These are phyloP conservation scores for Stereum hirsutum DNA, from an alignment of 1,284 basidiomycete genomes.

Conservation along the genomic window DNA sequence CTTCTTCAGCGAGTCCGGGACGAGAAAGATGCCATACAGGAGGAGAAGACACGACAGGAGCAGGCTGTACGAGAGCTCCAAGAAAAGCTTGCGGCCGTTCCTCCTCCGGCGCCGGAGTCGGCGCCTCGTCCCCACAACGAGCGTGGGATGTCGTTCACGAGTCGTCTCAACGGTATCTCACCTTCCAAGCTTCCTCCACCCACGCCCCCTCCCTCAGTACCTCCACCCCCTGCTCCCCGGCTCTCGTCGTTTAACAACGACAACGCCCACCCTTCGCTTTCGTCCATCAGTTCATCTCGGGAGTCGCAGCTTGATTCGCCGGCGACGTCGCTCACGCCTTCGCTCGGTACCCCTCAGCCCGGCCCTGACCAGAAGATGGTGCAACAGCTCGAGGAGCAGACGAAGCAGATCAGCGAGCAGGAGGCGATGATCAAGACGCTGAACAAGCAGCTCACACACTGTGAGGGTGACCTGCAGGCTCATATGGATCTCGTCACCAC, in stretches of 20 bases:
- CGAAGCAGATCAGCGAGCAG: conserved; percentile 73
- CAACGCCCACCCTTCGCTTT: conserved; percentile 27
- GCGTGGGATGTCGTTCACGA: conserved; percentile 43
- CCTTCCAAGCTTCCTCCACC: conserved; percentile 78
- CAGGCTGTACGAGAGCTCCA: conserved; percentile 64
- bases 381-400: conserved; percentile 61
- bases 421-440: conserved; percentile 87
- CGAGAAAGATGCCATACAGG: conserved; percentile 68
- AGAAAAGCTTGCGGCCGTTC: conserved; percentile 55
- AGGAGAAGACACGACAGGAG: conserved; percentile 67
- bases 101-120: conserved; percentile 32
- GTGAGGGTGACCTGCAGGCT: conserved; percentile 83
- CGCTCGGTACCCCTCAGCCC: conserved; percentile 24
- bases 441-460: conserved; percentile 86
- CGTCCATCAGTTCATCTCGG: conserved; percentile 42
- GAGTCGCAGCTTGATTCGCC: conserved; percentile 54
- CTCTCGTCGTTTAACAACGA: conserved; percentile 29
- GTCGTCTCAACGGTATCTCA: conserved; percentile 48
- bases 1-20: conserved; percentile 69
- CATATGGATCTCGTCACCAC: conserved; percentile 86
- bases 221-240: conserved; percentile 76
- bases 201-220: conserved; percentile 81
- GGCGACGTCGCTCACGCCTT: conserved; percentile 47
- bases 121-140: conserved; percentile 36
- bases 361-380: conserved; percentile 44